Percentiles rank a stretch among this genome's conserved stretches.
These are phyloP conservation scores for Linderniella brevidens DNA, from an alignment of 257 asterid genomes.

Conservation along the genomic window DNA sequence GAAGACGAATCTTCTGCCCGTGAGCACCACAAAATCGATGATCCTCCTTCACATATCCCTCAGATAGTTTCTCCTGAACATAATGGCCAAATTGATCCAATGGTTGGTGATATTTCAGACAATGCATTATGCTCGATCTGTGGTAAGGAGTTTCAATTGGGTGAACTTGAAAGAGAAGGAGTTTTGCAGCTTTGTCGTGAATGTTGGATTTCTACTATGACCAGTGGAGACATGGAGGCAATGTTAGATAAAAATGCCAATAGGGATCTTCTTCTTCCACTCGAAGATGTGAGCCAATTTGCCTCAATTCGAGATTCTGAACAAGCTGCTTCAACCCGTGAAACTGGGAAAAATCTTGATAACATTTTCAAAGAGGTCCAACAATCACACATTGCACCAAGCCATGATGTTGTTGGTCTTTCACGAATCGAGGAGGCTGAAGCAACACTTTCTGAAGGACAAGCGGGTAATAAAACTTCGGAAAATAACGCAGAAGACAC, in stretches of 20 bases:
- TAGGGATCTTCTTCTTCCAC: constrained; percentile 15
- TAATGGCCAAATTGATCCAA: constrained; percentile 16
- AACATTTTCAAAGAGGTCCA: constrained; percentile 14
- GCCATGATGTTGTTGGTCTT: constrained; percentile 15
- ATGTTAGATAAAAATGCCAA: constrained; percentile 18
- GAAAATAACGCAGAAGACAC: background rate
- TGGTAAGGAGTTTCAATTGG: too few relatives aligned
- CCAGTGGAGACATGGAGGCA: constrained; percentile 17
- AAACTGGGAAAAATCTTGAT: constrained; percentile 17
- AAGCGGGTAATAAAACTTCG: constrained; percentile 8
- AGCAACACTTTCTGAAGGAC: constrained; percentile 11
- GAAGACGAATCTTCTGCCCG: constrained; percentile 18
- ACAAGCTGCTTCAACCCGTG: constrained; percentile 17
- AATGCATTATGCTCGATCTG: too few relatives aligned
- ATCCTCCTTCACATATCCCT: constrained; percentile 13
- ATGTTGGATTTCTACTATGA: constrained; percentile 7
- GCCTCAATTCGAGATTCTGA: constrained; percentile 19
- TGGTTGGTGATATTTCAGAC: too few relatives aligned
- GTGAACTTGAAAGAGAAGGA: too few relatives aligned
- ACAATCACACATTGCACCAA: constrained; percentile 12
- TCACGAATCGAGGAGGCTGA: constrained; percentile 18
- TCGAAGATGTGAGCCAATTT: constrained; percentile 19
- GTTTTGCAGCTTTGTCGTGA: too few relatives aligned
- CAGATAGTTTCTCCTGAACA: constrained; percentile 17
- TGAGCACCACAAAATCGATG: constrained; percentile 17